Conservation (phyloP, 495 filamentous ascomycete genomes). For the Penicillium maclennaniae region DNA sequence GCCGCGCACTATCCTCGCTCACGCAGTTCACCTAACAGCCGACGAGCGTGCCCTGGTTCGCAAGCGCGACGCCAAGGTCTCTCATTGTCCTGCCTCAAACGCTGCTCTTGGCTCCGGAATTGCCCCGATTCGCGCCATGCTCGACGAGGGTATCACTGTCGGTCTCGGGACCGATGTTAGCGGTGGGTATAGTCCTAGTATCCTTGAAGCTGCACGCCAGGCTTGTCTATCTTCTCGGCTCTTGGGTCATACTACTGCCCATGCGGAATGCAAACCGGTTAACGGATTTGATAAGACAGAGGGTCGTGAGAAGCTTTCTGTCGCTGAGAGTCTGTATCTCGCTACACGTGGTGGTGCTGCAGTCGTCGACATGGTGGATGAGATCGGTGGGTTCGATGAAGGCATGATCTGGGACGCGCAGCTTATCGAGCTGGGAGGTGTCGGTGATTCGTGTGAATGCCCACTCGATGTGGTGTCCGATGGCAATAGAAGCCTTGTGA, state of each 20-base stretch:
- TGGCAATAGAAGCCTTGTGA: conserved; percentile 6
- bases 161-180: conserved; percentile 88
- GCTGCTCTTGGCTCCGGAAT: conserved; percentile 70
- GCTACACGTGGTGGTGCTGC: conserved; percentile 77
- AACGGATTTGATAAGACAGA: conserved; percentile 12
- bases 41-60: conserved; percentile 62
- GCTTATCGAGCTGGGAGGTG: conserved; percentile 59
- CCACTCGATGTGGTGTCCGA: conserved; percentile 5
- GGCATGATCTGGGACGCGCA: conserved; percentile 93
- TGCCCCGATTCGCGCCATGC: conserved; percentile 64
- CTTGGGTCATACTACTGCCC: conserved; percentile 9
- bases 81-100: conserved; percentile 87
- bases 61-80: conserved; percentile 57
- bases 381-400: conserved; percentile 71
- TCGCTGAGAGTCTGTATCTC: conserved; percentile 86
- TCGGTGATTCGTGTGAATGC: conserved; percentile 1
- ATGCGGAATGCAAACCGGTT: neutral
- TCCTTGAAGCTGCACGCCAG: conserved; percentile 76
- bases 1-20: conserved; percentile 74
- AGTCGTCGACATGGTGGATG: conserved; percentile 65
- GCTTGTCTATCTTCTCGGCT: conserved; percentile 69
- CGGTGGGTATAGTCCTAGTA: conserved; percentile 75
- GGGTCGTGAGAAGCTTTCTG: conserved; percentile 54
- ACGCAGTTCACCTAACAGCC: conserved; percentile 70
- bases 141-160: conserved; percentile 71